phyloP scores from a whole-genome alignment of 2,329 filamentous ascomycete genomes.

The Thielaviopsis musarum region DNA sequence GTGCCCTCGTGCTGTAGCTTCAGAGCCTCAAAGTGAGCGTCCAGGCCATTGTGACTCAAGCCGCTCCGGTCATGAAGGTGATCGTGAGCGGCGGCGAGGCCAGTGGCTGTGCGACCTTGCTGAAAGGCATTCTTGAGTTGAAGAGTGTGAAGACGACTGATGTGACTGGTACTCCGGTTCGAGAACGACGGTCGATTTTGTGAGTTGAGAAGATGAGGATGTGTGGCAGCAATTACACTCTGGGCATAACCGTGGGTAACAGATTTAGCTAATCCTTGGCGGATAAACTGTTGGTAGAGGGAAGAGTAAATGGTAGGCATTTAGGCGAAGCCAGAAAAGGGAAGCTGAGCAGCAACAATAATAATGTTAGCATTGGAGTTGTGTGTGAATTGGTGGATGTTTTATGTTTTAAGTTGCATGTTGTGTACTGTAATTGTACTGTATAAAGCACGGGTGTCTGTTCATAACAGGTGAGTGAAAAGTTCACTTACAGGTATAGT shows the following conservation, averaged over 20 bases:
- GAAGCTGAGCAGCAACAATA: slow-evolving; percentile 21
- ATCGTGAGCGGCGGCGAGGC: slow-evolving; percentile 33
- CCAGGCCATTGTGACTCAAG: slow-evolving; percentile 46
- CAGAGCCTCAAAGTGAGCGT: slow-evolving; percentile 83
- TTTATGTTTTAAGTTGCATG: neutral
- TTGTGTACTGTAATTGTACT: neutral
- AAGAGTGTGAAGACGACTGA: slow-evolving; percentile 35
- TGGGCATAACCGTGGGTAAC: slow-evolving; percentile 97
- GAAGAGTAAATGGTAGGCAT: slow-evolving; percentile 64
- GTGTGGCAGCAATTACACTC: slow-evolving; percentile 87
- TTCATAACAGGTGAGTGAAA: neutral
- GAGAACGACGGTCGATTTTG: slow-evolving; percentile 49
- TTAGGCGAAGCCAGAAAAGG: slow-evolving; percentile 53
- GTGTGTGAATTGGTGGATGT: neutral
- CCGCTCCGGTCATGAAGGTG: slow-evolving; percentile 31
- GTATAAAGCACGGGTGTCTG: neutral
- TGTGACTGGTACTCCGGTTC: slow-evolving; percentile 37
- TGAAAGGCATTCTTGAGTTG: slow-evolving; percentile 65
- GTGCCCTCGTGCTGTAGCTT: slow-evolving; percentile 51
- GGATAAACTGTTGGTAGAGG: slow-evolving; percentile 69
- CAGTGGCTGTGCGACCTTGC: slow-evolving; percentile 31
- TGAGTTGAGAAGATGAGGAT: slow-evolving; percentile 58
- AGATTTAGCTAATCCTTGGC: slow-evolving; percentile 85
- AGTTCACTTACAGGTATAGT: slow-evolving; percentile 27
- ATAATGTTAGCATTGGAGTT: neutral